Evolutionary conservation across 805 yeast species (phyloP).

Genomic region (Spathaspora sp.): DNA sequence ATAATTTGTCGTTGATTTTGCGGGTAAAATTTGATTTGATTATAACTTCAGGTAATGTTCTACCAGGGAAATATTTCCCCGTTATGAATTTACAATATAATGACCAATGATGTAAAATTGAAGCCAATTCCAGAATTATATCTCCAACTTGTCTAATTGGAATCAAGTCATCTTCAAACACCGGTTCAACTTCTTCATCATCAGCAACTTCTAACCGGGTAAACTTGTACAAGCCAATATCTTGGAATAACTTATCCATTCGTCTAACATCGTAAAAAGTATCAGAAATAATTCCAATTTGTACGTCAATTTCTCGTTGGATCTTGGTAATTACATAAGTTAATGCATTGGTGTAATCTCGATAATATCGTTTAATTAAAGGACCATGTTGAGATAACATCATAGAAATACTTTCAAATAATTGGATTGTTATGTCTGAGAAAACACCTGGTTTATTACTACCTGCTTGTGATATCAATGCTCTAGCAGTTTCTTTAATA

Average conservation of each 20-base stretch:
- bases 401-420: conserved; percentile 80
- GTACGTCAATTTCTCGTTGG: conserved; percentile 89
- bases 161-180: conserved; percentile 22
- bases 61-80: conserved; percentile 48
- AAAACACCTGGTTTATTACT: conserved; percentile 44
- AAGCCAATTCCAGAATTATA: conserved; percentile 63
- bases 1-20: conserved; percentile 50
- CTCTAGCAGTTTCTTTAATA: conserved; percentile 73
- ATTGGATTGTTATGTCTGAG: conserved; percentile 56
- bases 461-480: conserved; percentile 44
- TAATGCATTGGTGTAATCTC: conserved; percentile 54
- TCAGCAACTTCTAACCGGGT: conserved; percentile 19
- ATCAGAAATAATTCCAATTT: conserved; percentile 83
- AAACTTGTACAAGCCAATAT: conserved; percentile 48
- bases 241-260: conserved; percentile 52
- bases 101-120: conserved; percentile 83
- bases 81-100: conserved; percentile 71
- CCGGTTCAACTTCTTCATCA: conserved; percentile 4
- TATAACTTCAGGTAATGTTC: conserved; percentile 48
- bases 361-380: conserved; percentile 67
- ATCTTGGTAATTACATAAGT: conserved; percentile 65
- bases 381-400: conserved; percentile 85
- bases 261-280: conserved; percentile 75
- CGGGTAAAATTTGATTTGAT: conserved; percentile 49
- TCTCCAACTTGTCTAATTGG: conserved; percentile 67